Base-by-base conservation (phyloP, 2,329 filamentous ascomycete genomes). In the Beauveria sp. region DNA sequence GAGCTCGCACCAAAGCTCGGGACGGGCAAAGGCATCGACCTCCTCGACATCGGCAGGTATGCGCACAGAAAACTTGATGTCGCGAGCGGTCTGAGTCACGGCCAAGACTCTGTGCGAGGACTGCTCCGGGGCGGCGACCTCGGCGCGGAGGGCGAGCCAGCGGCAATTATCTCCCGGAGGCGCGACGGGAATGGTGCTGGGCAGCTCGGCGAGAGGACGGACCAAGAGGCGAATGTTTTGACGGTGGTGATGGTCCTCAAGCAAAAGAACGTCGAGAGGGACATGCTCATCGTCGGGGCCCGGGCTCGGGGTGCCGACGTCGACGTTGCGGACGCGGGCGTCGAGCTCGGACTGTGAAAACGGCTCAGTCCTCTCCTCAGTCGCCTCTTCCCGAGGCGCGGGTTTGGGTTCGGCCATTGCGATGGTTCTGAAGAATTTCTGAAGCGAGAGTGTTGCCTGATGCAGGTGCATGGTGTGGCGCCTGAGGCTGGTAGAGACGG, bases 51-150 rank as follows among this genome's bases (percentile, higher is more conserved):
- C 95, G 60, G 77, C 76, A 5, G 82, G 83, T 62, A 85, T 82
- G 55, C 79, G 76, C 64, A 85, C 81, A 45, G 80, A 81, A 67
- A 85, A 85, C 64, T 83, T 85, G 76, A 84, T 83, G 70, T 85
- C 82, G 67, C 79, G 79, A 64, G 79, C 76, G 5, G 83, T 85
- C 74, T 86, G 83, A 66, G 82, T 84, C 68, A 86, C 83, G 42
- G 83, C 83, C 28, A 86, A 72, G 53, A 85, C 83, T 68, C 79
- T 82, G 70, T 84, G 79, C 64, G 79, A 76, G n/a, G 80, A 77
- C 68, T 80, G 75, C n/a, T 80, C 77, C 46, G 80, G 70, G 20
- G 80, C 78, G 43, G 80, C 76, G 43, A 81, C 77, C 68, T 84
- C 81, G 64, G 82, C 79, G 61, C 80, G 81, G 57, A 85, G 73